These are phyloP conservation scores for Metroxylon sagu DNA, from an alignment of 176 grass and related monocot species.

Conservation along the genomic window DNA sequence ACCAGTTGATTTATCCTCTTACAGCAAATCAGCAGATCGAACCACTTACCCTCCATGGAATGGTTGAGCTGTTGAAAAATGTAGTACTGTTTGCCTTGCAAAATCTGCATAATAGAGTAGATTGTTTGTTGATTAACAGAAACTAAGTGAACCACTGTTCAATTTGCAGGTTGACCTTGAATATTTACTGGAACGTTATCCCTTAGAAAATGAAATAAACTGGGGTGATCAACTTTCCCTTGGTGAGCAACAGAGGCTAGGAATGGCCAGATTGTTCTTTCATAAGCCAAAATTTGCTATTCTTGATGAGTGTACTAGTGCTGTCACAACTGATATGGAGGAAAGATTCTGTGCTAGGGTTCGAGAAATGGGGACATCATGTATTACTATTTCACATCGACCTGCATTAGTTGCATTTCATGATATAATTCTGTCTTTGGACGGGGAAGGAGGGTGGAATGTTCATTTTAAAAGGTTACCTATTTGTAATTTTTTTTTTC, in stretches of 20 bases:
- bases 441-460: conserved; percentile 89
- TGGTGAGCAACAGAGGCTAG: conserved; percentile 97
- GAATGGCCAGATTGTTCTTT: conserved; percentile 97
- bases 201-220: conserved; percentile 93
- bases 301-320: conserved; percentile 98
- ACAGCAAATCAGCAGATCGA: conserved; percentile 71
- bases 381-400: conserved; percentile 98
- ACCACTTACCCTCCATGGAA: conserved; percentile 60
- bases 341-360: conserved; percentile 94
- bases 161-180: conserved; percentile 86
- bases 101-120: too few species aligned
- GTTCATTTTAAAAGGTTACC: conserved; percentile 80
- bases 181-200: conserved; percentile 90
- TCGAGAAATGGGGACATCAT: conserved; percentile 94
- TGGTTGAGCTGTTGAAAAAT: conserved; percentile 93
- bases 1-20: conserved; percentile 96
- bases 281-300: conserved; percentile 97
- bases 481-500: conserved; percentile 8
- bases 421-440: conserved; percentile 95
- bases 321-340: conserved; percentile 96
- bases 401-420: conserved; percentile 98
- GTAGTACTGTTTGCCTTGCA: conserved; percentile 21
- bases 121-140: too few species aligned
- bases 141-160: conserved; percentile 4
- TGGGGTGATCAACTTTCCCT: conserved; percentile 96